These are phyloP conservation scores for Termitomyces heimii DNA, from an alignment of 768 basidiomycete species.

Conservation along the genomic window DNA sequence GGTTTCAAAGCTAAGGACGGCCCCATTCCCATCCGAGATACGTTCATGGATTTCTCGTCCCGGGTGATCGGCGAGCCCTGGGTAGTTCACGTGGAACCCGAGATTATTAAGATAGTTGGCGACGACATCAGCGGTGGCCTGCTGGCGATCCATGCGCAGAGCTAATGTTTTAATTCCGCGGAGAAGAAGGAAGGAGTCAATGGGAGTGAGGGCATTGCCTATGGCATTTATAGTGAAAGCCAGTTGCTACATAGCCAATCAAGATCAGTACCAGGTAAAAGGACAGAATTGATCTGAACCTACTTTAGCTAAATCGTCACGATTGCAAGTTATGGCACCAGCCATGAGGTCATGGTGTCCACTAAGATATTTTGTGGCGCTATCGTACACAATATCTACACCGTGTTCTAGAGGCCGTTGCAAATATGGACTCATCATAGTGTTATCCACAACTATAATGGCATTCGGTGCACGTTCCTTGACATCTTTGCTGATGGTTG, in stretches of 20 bases:
- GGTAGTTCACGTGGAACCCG: conserved; percentile 91
- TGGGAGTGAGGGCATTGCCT: conserved; percentile 91
- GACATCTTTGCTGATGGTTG: conserved; percentile 74
- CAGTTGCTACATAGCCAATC: conserved; percentile 52
- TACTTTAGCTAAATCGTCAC: conserved; percentile 86
- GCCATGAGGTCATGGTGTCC: conserved; percentile 99
- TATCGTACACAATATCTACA: conserved; percentile 96
- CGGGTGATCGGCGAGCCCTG: conserved; percentile 79
- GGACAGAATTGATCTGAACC: conserved; percentile 5
- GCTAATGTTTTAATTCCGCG: conserved; percentile 96
- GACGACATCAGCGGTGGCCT: conserved; percentile 73
- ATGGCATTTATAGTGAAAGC: conserved; percentile 90
- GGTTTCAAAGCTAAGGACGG: conserved; percentile 92
- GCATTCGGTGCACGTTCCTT: conserved; percentile 80
- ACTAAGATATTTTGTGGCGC: conserved; percentile 94
- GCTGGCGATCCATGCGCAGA: conserved; percentile 93
- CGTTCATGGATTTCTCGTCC: conserved; percentile 84
- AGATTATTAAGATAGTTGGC: conserved; percentile 80
- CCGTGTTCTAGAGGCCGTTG: conserved; percentile 94
- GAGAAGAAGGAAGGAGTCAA: conserved; percentile 94
- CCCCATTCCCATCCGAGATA: conserved; percentile 87
- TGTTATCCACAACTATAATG: conserved; percentile 90
- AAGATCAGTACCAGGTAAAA: conserved; percentile 3
- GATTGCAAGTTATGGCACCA: conserved; percentile 87
- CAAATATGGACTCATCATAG: conserved; percentile 99